A percentile compares a stretch with the other conserved stretches of the same genome.
Conservation (phyloP, 176 grass and related monocot species). For the Oryza meyeriana region DNA sequence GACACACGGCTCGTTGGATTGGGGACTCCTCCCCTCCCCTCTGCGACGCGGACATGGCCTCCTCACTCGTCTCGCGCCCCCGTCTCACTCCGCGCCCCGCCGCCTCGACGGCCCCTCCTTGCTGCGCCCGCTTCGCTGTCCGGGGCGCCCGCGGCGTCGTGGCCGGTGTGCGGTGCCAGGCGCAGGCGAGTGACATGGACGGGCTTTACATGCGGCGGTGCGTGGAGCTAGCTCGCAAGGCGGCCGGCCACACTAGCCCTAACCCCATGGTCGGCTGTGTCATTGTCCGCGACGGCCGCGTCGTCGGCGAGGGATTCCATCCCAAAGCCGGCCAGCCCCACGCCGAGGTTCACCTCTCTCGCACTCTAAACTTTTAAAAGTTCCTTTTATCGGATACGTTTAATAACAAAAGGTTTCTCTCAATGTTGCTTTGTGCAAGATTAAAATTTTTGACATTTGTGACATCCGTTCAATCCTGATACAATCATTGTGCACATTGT, state of each 20-base stretch:
- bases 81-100: neutral
- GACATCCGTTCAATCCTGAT: neutral
- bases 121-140: neutral
- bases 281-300: slow-evolving; percentile 63
- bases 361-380: neutral
- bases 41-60: slow-evolving; percentile 2
- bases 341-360: slow-evolving; percentile 60
- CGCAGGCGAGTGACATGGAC: slow-evolving; percentile 31
- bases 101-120: neutral
- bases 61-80: slow-evolving; percentile 6
- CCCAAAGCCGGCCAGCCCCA: slow-evolving; percentile 86
- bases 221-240: slow-evolving; percentile 75
- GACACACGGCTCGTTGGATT: neutral
- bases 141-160: neutral
- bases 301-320: slow-evolving; percentile 88
- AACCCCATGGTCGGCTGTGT: slow-evolving; percentile 96
- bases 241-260: slow-evolving; percentile 73
- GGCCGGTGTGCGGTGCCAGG: slow-evolving; percentile 40
- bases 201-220: slow-evolving; percentile 69
- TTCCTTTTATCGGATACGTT: neutral
- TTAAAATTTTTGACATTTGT: neutral
- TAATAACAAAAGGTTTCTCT: no score
- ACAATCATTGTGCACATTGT: neutral
- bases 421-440: neutral
- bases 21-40: neutral